Percentiles rank a stretch among this genome's conserved stretches.
Conservation (phyloP, 495 filamentous ascomycete species). For the Sordaria brevicollis region DNA sequence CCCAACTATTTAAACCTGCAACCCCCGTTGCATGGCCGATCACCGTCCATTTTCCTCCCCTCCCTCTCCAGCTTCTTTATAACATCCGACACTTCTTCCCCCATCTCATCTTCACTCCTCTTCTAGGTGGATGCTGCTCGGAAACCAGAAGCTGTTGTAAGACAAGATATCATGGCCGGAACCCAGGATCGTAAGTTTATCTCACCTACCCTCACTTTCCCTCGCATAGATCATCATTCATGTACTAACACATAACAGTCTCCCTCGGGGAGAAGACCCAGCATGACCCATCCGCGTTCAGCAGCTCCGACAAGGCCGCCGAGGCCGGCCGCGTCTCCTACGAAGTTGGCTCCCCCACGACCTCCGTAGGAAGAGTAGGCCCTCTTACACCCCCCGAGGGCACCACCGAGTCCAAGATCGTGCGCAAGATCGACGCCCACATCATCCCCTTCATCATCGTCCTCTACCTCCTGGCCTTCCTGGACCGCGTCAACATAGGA, state of each 20-base stretch:
- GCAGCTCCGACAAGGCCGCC: not conserved
- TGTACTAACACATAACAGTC: not conserved
- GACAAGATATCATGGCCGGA: not conserved
- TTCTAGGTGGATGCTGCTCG: not conserved
- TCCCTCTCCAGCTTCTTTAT: not conserved
- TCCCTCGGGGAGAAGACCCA: not conserved
- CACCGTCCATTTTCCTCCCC: not conserved
- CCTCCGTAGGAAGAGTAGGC: too few species aligned
- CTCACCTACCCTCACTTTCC: not conserved
- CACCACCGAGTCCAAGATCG: conserved; percentile 52
- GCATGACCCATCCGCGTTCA: not conserved
- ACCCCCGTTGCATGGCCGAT: not conserved
- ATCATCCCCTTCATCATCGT: conserved; percentile 75
- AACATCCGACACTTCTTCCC: not conserved
- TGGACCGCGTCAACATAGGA: conserved; percentile 69
- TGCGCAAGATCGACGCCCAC: conserved; percentile 68
- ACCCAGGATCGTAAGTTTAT: not conserved
- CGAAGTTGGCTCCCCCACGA: conserved; percentile 10
- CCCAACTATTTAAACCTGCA: not conserved
- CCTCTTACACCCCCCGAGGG: conserved; percentile 7
- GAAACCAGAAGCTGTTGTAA: not conserved
- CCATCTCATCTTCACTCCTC: not conserved
- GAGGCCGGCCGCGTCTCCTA: not conserved
- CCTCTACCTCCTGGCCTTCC: conserved; percentile 77
- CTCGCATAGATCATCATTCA: not conserved